Conservation (phyloP, 495 filamentous ascomycete species). For the Daldinia childiae region DNA sequence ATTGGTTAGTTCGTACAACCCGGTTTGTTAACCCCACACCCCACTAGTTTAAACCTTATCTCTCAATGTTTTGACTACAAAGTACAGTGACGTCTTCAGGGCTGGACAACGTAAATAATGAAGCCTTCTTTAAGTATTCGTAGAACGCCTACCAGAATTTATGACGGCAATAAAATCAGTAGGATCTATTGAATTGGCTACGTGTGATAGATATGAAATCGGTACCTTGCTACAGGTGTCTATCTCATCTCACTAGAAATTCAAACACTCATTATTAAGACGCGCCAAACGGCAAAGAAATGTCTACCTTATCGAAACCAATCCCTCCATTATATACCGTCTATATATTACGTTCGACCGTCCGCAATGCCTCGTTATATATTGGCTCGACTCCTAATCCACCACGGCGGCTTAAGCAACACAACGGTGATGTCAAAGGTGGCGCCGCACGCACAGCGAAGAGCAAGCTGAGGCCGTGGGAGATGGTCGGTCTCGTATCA, state of each 20-base stretch:
- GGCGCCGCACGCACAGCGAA: constrained; percentile 81
- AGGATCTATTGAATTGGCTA: not conserved
- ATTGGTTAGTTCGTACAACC: too few relatives aligned
- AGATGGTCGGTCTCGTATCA: constrained; percentile 87
- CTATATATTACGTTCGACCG: constrained; percentile 88
- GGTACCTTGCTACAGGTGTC: not conserved
- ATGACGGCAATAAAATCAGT: too few relatives aligned
- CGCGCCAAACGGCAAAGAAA: constrained; percentile 30
- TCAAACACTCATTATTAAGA: constrained; percentile 23
- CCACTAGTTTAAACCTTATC: not conserved
- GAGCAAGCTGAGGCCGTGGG: constrained; percentile 80
- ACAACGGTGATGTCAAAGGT: constrained; percentile 83
- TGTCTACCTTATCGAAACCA: constrained; percentile 55
- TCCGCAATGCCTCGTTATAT: constrained; percentile 72
- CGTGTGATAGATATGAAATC: constrained; percentile 23
- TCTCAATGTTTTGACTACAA: not conserved
- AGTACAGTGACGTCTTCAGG: not conserved
- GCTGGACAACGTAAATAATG: not conserved
- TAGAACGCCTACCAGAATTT: too few relatives aligned
- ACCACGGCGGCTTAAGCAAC: constrained; percentile 80
- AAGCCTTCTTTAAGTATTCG: too few relatives aligned
- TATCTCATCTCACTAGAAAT: constrained; percentile 4
- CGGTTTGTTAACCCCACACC: constrained; percentile 11
- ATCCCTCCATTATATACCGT: constrained; percentile 66
- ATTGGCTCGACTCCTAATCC: constrained; percentile 94